phyloP scores from a whole-genome alignment of 164 flowering plant genomes.

The Akebia trifoliata region DNA sequence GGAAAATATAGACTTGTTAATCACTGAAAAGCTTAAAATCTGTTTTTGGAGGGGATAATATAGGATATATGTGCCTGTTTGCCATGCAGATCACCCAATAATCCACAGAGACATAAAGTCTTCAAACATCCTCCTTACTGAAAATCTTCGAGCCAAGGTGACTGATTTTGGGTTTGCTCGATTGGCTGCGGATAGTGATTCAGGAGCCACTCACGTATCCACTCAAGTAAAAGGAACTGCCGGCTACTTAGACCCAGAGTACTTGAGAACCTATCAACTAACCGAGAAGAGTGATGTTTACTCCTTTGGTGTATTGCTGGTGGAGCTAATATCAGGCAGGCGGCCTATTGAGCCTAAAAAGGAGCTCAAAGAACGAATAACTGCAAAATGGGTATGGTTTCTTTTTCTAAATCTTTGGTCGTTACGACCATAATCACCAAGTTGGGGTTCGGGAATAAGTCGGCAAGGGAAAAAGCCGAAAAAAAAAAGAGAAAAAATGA shows the following conservation, averaged over 20 bases:
- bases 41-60: neutral
- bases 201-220: conserved; percentile 81
- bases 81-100: conserved; percentile 74
- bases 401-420: neutral
- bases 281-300: conserved; percentile 97
- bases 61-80: conserved; percentile 4
- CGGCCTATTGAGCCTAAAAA: conserved; percentile 85
- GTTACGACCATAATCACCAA: too few relatives aligned
- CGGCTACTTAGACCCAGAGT: conserved; percentile 95
- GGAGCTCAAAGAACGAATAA: conserved; percentile 60
- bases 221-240: conserved; percentile 99
- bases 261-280: conserved; percentile 78
- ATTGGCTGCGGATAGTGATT: conserved; percentile 61
- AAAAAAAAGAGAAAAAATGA: too few relatives aligned
- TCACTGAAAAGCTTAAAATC: neutral
- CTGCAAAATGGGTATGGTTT: conserved; percentile 74
- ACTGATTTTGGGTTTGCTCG: conserved; percentile 97
- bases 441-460: too few relatives aligned
- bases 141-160: conserved; percentile 79
- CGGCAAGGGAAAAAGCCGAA: too few relatives aligned
- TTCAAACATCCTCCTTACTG: conserved; percentile 91
- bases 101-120: conserved; percentile 97
- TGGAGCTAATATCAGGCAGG: conserved; percentile 84
- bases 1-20: neutral
- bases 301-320: conserved; percentile 86